These are phyloP conservation scores for Gaeumannomyces tritici DNA, from an alignment of 2,329 filamentous ascomycete species.

Conservation along the genomic window DNA sequence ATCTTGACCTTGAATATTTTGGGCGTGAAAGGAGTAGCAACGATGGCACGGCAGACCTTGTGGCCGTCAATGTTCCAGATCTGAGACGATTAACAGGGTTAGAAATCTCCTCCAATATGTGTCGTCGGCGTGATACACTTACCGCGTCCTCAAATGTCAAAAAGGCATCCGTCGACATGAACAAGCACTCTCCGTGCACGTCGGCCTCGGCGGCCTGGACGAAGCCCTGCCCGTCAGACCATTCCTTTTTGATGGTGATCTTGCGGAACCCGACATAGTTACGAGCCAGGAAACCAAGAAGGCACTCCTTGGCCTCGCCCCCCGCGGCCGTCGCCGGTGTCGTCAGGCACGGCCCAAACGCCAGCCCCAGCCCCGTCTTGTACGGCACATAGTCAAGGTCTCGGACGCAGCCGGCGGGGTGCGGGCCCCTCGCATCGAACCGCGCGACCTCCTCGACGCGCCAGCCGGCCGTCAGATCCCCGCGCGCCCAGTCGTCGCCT, in stretches of 20 bases:
- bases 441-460: constrained; percentile 38
- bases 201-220: constrained; percentile 31
- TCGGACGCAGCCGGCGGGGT: constrained; percentile 23
- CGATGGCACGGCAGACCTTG: constrained; percentile 39
- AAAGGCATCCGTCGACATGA: constrained; percentile 41
- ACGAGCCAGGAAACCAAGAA: constrained; percentile 39
- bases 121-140: constrained; percentile 9
- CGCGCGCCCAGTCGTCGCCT: constrained; percentile 7
- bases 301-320: constrained; percentile 23
- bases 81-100: constrained; percentile 15
- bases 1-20: constrained; percentile 42
- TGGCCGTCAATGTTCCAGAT: constrained; percentile 28
- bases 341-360: constrained; percentile 44
- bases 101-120: no score
- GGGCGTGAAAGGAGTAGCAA: constrained; percentile 40
- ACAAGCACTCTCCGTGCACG: constrained; percentile 36
- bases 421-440: constrained; percentile 37
- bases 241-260: constrained; percentile 28
- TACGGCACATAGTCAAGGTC: constrained; percentile 41
- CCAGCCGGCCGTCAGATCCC: constrained; percentile 30
- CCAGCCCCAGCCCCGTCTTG: constrained; percentile 39
- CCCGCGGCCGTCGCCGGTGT: constrained; percentile 6
- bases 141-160: constrained; percentile 46
- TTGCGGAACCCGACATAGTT: constrained; percentile 47
- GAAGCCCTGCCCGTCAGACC: constrained; percentile 22